Percentiles rank a stretch among this genome's conserved stretches.
These are phyloP conservation scores for Boletus sensibilis DNA, from an alignment of 768 basidiomycete genomes.

Conservation along the genomic window DNA sequence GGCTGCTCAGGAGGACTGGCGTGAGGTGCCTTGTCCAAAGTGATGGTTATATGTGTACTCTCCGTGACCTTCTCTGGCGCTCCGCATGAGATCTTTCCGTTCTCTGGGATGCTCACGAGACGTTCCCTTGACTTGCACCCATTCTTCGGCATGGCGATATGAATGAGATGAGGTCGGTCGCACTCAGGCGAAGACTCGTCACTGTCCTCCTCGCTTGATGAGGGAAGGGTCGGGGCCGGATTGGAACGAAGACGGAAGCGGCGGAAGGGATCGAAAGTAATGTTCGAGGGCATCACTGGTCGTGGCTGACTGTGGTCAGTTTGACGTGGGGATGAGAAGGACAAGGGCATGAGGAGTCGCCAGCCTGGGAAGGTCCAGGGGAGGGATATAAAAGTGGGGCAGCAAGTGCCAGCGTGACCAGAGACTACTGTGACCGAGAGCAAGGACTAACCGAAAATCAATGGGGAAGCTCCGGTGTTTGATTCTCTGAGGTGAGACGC, in stretches of 20 bases:
- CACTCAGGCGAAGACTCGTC: slow-evolving; percentile 23
- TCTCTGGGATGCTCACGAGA: background rate
- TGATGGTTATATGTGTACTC: background rate
- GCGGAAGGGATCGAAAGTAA: slow-evolving; percentile 18
- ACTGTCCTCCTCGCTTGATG: slow-evolving; percentile 23
- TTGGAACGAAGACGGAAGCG: slow-evolving; percentile 22
- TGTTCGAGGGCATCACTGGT: background rate
- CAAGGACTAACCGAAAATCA: slow-evolving; percentile 7
- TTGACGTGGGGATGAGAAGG: background rate
- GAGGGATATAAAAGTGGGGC: slow-evolving; percentile 6
- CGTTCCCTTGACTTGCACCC: slow-evolving; percentile 2
- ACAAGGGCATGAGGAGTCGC: background rate
- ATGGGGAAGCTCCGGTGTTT: background rate
- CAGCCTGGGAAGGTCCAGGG: background rate
- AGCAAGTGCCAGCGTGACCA: slow-evolving; percentile 7
- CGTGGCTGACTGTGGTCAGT: background rate
- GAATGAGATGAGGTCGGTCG: slow-evolving; percentile 2
- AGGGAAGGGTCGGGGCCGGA: background rate
- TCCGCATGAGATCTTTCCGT: background rate
- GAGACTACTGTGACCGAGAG: slow-evolving; percentile 9
- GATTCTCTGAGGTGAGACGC: background rate
- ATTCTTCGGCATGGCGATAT: slow-evolving; percentile 2
- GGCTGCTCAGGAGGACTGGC: background rate
- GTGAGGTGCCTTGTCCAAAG: background rate
- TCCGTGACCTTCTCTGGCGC: background rate